A percentile compares a stretch with the other conserved stretches of the same genome.
Conservation (phyloP, 2,329 filamentous ascomycete species). For the Fusarium napiforme region DNA sequence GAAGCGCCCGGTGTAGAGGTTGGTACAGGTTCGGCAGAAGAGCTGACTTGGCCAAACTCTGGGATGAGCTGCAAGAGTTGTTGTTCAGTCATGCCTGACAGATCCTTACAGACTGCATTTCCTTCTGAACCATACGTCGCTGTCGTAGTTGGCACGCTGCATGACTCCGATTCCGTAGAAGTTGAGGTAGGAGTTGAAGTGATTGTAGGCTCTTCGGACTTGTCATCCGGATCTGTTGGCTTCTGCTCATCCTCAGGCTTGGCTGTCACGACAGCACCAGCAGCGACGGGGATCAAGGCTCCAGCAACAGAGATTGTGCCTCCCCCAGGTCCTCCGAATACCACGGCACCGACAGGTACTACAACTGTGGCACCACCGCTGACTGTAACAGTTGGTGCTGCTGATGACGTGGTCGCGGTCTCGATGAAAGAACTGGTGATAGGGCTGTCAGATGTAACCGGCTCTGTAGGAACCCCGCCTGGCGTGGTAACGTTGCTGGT, state of each 20-base stretch:
- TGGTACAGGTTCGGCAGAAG: background rate
- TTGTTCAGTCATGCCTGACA: background rate
- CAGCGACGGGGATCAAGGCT: background rate
- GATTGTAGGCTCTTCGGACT: background rate
- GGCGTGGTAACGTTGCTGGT: background rate
- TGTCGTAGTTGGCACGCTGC: background rate
- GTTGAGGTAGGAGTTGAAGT: background rate
- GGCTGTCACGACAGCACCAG: background rate
- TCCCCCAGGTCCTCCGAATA: rapidly evolving
- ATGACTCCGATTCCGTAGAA: background rate
- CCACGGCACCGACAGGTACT: background rate
- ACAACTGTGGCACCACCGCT: background rate
- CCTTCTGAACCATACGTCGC: background rate
- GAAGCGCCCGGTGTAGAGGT: background rate
- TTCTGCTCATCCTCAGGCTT: background rate
- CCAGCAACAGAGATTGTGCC: background rate
- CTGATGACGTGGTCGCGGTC: background rate
- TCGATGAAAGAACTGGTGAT: background rate
- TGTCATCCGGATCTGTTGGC: background rate
- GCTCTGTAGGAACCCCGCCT: background rate
- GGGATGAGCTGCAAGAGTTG: background rate
- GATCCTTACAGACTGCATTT: background rate
- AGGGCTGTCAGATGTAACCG: background rate
- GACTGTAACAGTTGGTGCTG: background rate
- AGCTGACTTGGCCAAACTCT: background rate